phyloP scores from a whole-genome alignment of 805 yeast genomes.

The Priceomyces castillae region DNA sequence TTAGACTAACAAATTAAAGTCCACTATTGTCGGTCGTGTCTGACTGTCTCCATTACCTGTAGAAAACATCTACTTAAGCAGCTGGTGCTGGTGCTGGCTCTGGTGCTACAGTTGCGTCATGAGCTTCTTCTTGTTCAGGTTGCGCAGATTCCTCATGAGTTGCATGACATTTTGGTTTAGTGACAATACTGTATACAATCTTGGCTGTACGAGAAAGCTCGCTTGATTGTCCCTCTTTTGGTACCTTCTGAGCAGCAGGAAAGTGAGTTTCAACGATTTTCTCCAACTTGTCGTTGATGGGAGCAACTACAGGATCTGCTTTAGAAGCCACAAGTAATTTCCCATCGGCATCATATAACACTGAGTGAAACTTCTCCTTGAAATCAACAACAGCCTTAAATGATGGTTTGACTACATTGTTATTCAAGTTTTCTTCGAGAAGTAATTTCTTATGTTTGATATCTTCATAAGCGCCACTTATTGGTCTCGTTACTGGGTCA shows the following conservation, averaged over 20 bases:
- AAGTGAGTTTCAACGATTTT: slow-evolving; percentile 41
- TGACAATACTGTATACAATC: slow-evolving; percentile 37
- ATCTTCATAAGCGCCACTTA: slow-evolving; percentile 30
- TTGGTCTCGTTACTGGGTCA: slow-evolving; percentile 51
- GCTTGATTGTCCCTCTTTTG: slow-evolving; percentile 47
- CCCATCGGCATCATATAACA: slow-evolving; percentile 56
- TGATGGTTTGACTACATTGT: slow-evolving; percentile 43
- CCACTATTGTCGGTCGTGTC: not conserved
- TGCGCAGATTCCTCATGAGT: not conserved
- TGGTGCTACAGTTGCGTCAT: no score
- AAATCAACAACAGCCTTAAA: slow-evolving; percentile 45
- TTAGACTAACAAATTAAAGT: not conserved
- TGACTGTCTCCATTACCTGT: no score
- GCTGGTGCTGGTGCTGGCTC: no score
- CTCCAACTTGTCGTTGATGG: slow-evolving; percentile 56
- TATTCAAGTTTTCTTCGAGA: slow-evolving; percentile 10
- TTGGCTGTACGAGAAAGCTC: slow-evolving; percentile 55
- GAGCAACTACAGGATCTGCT: slow-evolving; percentile 59
- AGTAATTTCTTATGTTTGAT: slow-evolving; percentile 9
- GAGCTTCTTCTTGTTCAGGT: no score
- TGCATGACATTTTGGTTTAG: not conserved
- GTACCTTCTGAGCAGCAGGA: slow-evolving; percentile 42
- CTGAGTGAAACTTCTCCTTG: slow-evolving; percentile 50
- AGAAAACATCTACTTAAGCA: no score
- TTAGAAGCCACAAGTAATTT: slow-evolving; percentile 61